Evolutionary conservation across 257 asterid species (phyloP).

Genomic region (Paulownia fortunei): DNA sequence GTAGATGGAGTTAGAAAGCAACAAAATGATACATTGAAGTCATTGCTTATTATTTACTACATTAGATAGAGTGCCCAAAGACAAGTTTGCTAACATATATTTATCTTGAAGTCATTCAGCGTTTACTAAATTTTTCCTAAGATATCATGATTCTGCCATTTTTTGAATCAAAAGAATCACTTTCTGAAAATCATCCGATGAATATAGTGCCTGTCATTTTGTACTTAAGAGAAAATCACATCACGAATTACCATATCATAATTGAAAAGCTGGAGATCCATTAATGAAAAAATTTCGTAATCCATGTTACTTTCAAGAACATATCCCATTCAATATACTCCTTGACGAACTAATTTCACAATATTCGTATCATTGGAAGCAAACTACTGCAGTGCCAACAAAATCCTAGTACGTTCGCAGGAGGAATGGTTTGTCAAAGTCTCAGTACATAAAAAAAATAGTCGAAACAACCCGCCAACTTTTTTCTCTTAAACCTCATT

Average conservation of each 20-base stretch:
- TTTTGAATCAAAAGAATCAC: not conserved
- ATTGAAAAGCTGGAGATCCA: not conserved
- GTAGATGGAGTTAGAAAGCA: not conserved
- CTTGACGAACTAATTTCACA: not conserved
- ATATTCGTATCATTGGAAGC: not conserved
- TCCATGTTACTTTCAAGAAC: not conserved
- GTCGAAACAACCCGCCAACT: not conserved
- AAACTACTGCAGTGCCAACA: not conserved
- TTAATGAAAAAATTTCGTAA: not conserved
- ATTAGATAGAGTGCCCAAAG: not conserved
- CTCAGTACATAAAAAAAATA: not conserved
- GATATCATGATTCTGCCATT: not conserved
- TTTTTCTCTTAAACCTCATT: not conserved
- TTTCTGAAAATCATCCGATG: not conserved
- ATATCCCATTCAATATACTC: not conserved
- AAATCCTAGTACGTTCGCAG: not conserved
- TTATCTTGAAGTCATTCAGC: not conserved
- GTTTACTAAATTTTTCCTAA: conserved; percentile 1
- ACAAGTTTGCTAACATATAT: not conserved
- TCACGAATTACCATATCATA: not conserved
- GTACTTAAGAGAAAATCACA: not conserved
- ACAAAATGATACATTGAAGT: not conserved
- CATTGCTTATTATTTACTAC: not conserved
- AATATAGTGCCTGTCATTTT: not conserved
- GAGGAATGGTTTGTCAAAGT: not conserved